Percentiles rank a stretch among this genome's conserved stretches.
phyloP scores from a whole-genome alignment of 176 grass and related monocot species.

The Zea mays region Zm-B73-REFERENCE-NAM-5.0 NC_050097.1:44995501-44996000 shows the following conservation, averaged over 20 bases:
- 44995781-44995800: constrained; percentile 2
- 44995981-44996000: neutral
- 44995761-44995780: constrained; percentile 33
- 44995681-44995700: neutral
- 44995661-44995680: neutral
- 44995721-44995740: constrained; percentile 20
- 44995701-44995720: neutral
- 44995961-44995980: neutral
- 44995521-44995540: too few relatives aligned
- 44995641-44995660: neutral
- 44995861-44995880: constrained; percentile 19
- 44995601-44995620: neutral
- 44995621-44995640: neutral
- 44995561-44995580: too few relatives aligned
- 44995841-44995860: constrained; percentile 23
- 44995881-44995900: constrained; percentile 39
- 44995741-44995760: constrained; percentile 80
- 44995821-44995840: neutral
- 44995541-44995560: too few relatives aligned
- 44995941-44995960: neutral
- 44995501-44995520: too few relatives aligned
- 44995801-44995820: constrained; percentile 15
- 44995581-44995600: neutral
- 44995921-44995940: neutral
- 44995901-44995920: constrained; percentile 39